These are phyloP conservation scores for Populus hybrid DNA, from an alignment of 441 rosid species.

Conservation along the genomic window DNA sequence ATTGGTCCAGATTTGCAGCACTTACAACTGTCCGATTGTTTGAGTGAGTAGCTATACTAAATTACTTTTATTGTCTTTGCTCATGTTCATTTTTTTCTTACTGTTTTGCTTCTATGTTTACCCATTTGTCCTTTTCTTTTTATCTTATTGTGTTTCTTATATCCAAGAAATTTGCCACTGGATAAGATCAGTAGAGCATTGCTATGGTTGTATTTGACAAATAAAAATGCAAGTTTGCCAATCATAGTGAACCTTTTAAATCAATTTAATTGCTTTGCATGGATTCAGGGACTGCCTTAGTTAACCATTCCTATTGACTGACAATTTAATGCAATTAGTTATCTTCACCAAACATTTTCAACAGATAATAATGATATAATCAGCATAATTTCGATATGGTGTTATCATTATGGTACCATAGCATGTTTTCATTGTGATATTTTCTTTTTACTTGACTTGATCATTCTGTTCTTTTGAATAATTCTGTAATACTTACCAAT, in stretches of 20 bases:
- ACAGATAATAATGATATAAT: not conserved
- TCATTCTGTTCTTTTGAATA: not conserved
- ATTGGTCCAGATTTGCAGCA: slow-evolving; percentile 60
- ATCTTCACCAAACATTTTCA: not conserved
- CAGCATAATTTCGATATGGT: not conserved
- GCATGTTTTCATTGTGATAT: not conserved
- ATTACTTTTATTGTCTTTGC: not conserved
- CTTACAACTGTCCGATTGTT: slow-evolving; percentile 55
- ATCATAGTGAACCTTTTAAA: not conserved
- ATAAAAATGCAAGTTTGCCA: not conserved
- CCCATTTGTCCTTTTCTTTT: too few species aligned
- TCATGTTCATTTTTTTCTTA: not conserved
- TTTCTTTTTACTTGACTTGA: not conserved
- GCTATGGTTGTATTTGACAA: not conserved
- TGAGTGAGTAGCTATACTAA: slow-evolving; percentile 44
- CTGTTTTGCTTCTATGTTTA: too few species aligned
- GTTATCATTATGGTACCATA: not conserved
- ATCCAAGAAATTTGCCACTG: not conserved
- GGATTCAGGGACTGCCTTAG: not conserved
- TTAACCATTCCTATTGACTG: not conserved
- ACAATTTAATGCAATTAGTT: not conserved
- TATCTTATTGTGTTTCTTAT: not conserved
- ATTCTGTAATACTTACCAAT: not conserved
- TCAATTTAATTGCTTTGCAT: not conserved
- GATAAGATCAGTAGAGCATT: not conserved